Conservation (phyloP, 345 rosid species). For the Sonneratia alba region DNA sequence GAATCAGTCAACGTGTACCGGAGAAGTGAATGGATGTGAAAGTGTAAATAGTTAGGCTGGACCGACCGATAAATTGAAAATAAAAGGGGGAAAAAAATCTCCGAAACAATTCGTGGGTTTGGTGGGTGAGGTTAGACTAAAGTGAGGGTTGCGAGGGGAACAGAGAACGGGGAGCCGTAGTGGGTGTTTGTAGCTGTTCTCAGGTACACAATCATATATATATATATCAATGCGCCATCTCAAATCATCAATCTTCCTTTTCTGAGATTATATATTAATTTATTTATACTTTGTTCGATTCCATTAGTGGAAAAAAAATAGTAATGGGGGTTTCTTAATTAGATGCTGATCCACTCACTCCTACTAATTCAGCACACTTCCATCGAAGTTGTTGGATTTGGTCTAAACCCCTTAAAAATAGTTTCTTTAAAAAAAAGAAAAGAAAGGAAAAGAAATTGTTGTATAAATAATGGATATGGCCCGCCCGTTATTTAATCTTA, state of each 20-base stretch:
- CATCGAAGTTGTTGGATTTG: conserved; percentile 2
- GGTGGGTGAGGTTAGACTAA: conserved; percentile 6
- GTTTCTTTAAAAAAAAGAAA: neutral
- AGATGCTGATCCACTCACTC: neutral
- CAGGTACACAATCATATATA: conserved; percentile 9
- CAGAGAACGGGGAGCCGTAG: neutral
- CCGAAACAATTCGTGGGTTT: neutral
- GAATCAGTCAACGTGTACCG: no score
- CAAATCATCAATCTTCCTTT: no score
- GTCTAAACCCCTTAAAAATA: neutral
- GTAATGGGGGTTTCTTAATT: neutral
- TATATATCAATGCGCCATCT: neutral
- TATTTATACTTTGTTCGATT: no score
- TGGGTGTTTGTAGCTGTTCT: conserved; percentile 13
- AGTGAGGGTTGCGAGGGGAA: neutral
- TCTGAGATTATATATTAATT: no score
- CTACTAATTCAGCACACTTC: neutral
- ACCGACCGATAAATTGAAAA: no score
- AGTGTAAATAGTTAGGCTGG: no score
- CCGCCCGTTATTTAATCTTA: no score
- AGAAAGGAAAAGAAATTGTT: neutral
- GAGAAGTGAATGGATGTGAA: no score
- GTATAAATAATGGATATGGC: no score
- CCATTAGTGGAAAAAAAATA: no score
- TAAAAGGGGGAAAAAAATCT: neutral